Evolutionary conservation across 495 filamentous ascomycete species (phyloP).

Genomic region (Xylaria telfairii): DNA sequence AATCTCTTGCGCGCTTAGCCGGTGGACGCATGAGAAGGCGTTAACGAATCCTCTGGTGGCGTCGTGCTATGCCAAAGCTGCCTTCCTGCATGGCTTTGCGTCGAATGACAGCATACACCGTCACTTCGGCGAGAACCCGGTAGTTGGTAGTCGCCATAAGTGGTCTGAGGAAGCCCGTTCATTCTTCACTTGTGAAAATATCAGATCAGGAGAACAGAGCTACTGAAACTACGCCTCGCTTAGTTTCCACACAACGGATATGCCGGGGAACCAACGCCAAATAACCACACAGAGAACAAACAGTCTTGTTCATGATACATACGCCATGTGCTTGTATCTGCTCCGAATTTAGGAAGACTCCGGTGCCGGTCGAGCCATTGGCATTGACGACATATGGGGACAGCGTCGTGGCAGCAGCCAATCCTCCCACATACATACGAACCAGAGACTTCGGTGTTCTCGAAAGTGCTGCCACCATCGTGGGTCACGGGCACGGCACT

Average conservation of each 20-base stretch:
- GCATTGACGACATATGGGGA: neutral
- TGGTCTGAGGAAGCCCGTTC: neutral
- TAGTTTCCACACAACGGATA: neutral
- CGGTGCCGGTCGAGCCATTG: neutral
- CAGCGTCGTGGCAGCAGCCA: slow-evolving; percentile 17
- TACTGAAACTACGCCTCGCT: slow-evolving; percentile 13
- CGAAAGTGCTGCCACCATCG: neutral
- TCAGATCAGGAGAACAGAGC: neutral
- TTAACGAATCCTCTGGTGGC: slow-evolving; percentile 19
- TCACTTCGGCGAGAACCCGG: slow-evolving; percentile 18
- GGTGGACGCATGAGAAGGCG: neutral
- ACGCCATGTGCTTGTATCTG: neutral
- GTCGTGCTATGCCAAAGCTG: slow-evolving; percentile 3
- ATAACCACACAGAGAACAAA: neutral
- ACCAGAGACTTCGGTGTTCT: neutral
- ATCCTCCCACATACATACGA: slow-evolving; percentile 9
- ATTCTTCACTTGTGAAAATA: slow-evolving; percentile 11
- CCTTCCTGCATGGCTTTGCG: slow-evolving; percentile 13
- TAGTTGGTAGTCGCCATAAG: slow-evolving; percentile 9
- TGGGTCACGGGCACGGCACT: slow-evolving; percentile 8
- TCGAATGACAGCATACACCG: slow-evolving; percentile 7
- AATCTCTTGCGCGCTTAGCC: slow-evolving; percentile 5
- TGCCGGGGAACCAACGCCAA: slow-evolving; percentile 8
- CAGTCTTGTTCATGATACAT: slow-evolving; percentile 6
- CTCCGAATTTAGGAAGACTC: neutral